phyloP scores from a whole-genome alignment of 805 yeast genomes.

The Cyberlindnera misumaiensis region DNA sequence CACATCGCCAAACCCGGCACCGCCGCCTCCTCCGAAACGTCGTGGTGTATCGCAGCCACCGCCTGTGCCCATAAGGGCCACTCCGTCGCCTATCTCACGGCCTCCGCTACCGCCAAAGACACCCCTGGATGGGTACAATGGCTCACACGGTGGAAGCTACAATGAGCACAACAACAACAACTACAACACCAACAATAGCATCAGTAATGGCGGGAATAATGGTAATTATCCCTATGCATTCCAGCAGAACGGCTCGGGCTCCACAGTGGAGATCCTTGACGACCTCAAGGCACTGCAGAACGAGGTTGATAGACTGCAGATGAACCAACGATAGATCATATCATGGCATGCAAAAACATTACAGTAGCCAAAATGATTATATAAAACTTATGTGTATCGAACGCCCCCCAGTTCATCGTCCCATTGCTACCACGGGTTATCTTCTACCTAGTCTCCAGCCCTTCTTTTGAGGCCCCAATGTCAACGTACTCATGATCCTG shows the following conservation, averaged over 20 bases:
- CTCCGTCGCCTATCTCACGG: slow-evolving; percentile 17
- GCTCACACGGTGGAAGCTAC: slow-evolving; percentile 10
- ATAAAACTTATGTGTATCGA: too few species aligned
- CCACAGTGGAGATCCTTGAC: slow-evolving; percentile 45
- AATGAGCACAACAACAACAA: slow-evolving; percentile 2
- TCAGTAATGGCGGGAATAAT: background rate
- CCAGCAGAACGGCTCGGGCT: slow-evolving; percentile 5
- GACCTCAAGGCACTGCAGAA: slow-evolving; percentile 61
- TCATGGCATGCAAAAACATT: background rate
- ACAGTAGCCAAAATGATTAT: too few species aligned
- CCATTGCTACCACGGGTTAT: too few species aligned
- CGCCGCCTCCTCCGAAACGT: slow-evolving; percentile 29
- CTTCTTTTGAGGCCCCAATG: slow-evolving; percentile 2
- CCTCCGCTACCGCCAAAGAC: slow-evolving; percentile 16
- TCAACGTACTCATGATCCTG: slow-evolving; percentile 7
- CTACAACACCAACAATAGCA: background rate
- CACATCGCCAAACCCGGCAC: slow-evolving; percentile 14
- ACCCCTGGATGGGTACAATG: slow-evolving; percentile 2
- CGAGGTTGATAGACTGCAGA: slow-evolving; percentile 54
- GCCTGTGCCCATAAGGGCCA: slow-evolving; percentile 8
- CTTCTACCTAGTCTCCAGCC: slow-evolving; percentile 12
- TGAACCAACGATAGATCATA: background rate
- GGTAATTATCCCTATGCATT: background rate
- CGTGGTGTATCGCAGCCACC: slow-evolving; percentile 28
- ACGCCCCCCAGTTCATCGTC: too few species aligned